phyloP scores from a whole-genome alignment of 2,329 filamentous ascomycete species.

The Ascochyta rabiei region DNA sequence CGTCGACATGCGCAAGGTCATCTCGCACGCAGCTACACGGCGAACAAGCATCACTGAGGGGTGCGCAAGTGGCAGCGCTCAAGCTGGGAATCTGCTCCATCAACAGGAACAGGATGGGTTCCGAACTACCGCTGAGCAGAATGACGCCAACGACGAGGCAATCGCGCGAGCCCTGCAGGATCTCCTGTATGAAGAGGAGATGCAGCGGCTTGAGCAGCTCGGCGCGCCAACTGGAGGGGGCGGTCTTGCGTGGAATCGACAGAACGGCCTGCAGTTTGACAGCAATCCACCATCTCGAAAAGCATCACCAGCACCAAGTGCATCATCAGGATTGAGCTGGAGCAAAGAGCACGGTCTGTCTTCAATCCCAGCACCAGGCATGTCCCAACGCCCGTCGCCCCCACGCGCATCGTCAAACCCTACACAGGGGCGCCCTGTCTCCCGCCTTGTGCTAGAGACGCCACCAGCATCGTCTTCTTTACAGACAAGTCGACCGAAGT shows the following conservation, averaged over 20 bases:
- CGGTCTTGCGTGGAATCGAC: constrained; percentile 45
- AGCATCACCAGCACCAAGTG: constrained; percentile 52
- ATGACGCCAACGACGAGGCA: constrained; percentile 85
- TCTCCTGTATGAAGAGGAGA: constrained; percentile 79
- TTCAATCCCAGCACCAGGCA: constrained; percentile 16
- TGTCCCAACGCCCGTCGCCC: constrained; percentile 13
- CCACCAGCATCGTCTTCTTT: constrained; percentile 17
- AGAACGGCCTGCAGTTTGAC: constrained; percentile 46
- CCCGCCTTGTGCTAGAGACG: constrained; percentile 40
- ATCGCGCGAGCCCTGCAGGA: constrained; percentile 88
- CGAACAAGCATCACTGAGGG: constrained; percentile 71
- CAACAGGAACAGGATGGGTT: constrained; percentile 74
- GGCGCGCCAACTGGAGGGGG: constrained; percentile 47
- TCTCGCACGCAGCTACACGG: constrained; percentile 71
- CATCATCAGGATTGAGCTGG: constrained; percentile 28
- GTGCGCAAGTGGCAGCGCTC: constrained; percentile 74
- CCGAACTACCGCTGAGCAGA: constrained; percentile 82
- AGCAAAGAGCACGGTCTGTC: constrained; percentile 46
- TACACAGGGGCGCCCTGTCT: constrained; percentile 38
- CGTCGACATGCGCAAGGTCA: constrained; percentile 72
- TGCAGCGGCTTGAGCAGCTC: constrained; percentile 56
- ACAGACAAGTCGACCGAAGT: constrained; percentile 11
- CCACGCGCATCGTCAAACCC: constrained; percentile 23
- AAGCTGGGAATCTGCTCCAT: constrained; percentile 69
- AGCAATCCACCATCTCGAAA: constrained; percentile 53